Percentiles rank a stretch among this genome's conserved stretches.
These are phyloP conservation scores for Coemansia furcata DNA, from an alignment of 192 early-diverging fungal species.

Conservation along the genomic window DNA sequence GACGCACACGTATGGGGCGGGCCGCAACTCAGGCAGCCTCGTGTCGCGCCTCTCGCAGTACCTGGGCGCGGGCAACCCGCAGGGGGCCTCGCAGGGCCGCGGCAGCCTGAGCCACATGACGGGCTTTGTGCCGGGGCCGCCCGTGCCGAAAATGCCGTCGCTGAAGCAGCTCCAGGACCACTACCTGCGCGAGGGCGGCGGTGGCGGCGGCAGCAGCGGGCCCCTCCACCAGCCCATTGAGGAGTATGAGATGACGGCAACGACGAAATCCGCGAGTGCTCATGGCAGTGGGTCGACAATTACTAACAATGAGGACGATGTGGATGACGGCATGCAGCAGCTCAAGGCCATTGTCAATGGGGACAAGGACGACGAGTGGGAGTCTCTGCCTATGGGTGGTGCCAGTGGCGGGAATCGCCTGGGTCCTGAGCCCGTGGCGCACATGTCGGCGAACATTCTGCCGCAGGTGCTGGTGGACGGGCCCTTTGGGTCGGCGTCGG, in stretches of 20 bases:
- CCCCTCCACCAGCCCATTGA: constrained; percentile 6
- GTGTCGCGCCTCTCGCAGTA: constrained; percentile 48
- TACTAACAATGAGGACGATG: not conserved
- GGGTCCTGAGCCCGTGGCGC: constrained; percentile 15
- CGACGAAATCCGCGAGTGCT: not conserved
- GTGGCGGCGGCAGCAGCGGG: not conserved
- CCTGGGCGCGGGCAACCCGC: constrained; percentile 7
- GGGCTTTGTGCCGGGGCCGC: not conserved
- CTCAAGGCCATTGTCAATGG: constrained; percentile 39
- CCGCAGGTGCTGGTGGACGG: constrained; percentile 76
- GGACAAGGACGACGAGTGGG: constrained; percentile 24
- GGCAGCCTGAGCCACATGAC: not conserved
- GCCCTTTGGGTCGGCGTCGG: constrained; percentile 74
- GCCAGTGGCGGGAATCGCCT: constrained; percentile 1
- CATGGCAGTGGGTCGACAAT: constrained; percentile 24
- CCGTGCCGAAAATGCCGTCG: constrained; percentile 32
- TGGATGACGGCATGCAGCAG: constrained; percentile 22
- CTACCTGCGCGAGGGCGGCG: constrained; percentile 34
- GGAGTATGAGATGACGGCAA: constrained; percentile 29
- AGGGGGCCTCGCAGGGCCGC: not conserved
- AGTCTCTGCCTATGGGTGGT: constrained; percentile 14
- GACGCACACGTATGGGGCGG: not conserved
- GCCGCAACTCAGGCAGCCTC: constrained; percentile 10
- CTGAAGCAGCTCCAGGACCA: constrained; percentile 52
- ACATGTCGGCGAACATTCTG: constrained; percentile 48